Conservation (phyloP, 2,329 filamentous ascomycete genomes). For the Pseudogymnoascus sp. region DNA sequence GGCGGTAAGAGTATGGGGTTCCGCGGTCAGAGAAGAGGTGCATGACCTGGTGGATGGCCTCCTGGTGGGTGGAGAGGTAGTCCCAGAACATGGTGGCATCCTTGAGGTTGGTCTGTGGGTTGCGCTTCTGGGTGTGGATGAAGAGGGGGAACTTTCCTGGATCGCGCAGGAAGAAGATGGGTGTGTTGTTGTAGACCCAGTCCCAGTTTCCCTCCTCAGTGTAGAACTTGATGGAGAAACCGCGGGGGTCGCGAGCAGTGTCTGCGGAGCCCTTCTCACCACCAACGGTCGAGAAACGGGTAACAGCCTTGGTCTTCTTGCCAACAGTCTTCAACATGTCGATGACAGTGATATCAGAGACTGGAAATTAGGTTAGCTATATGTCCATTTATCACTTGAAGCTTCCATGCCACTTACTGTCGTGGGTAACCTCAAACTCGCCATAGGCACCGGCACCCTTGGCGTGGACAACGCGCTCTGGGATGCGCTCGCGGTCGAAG, state of each 20-base stretch:
- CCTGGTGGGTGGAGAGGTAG: constrained; percentile 49
- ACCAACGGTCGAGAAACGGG: constrained; percentile 66
- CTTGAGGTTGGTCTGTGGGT: constrained; percentile 64
- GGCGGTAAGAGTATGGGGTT: constrained; percentile 56
- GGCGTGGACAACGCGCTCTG: constrained; percentile 55
- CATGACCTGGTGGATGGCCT: constrained; percentile 58
- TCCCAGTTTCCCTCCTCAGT: constrained; percentile 67
- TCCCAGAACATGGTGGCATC: constrained; percentile 46
- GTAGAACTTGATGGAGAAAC: constrained; percentile 65
- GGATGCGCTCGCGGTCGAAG: constrained; percentile 46
- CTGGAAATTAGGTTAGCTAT: constrained; percentile 47
- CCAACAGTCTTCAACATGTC: constrained; percentile 51
- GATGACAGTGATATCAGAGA: constrained; percentile 33
- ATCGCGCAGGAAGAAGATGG: constrained; percentile 70
- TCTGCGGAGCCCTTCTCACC: constrained; percentile 62
- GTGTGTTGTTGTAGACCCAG: constrained; percentile 70
- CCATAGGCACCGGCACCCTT: constrained; percentile 40
- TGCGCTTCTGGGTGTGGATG: constrained; percentile 71
- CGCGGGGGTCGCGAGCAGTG: constrained; percentile 58
- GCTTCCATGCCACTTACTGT: constrained; percentile 34
- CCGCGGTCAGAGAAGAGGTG: constrained; percentile 59
- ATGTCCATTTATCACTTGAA: constrained; percentile 47
- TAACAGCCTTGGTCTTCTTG: constrained; percentile 60
- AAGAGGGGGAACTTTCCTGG: constrained; percentile 68
- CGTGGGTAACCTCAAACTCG: background rate